Conservation (phyloP, 208 protist species). For the Kentomonas sorsogonicus region DNA sequence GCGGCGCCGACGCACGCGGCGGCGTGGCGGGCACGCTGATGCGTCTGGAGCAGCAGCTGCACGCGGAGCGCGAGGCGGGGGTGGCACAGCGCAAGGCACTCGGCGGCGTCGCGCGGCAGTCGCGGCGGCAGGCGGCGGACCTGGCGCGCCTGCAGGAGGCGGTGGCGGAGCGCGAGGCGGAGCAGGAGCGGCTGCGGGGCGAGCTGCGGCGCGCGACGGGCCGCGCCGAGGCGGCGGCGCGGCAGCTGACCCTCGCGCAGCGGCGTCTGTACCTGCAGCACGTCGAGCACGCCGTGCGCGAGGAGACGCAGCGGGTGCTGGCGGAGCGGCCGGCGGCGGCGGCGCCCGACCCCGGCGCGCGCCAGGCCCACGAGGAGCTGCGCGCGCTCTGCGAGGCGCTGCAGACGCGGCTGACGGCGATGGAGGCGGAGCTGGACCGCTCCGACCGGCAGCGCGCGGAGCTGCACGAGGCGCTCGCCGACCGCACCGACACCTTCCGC, state of each 20-base stretch:
- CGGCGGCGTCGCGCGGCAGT: neutral
- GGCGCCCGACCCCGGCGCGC: too few species aligned
- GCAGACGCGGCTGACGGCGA: slow-evolving; percentile 28
- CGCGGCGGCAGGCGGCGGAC: neutral
- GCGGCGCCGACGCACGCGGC: neutral
- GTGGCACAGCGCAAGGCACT: neutral
- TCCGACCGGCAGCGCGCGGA: slow-evolving; percentile 17
- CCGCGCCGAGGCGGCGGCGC: slow-evolving; percentile 13
- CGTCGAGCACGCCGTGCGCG: slow-evolving; percentile 28
- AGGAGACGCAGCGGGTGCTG: slow-evolving; percentile 33
- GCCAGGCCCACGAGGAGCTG: too few species aligned
- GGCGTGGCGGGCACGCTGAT: neutral
- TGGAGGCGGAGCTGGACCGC: slow-evolving; percentile 41
- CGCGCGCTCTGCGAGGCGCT: slow-evolving; percentile 28
- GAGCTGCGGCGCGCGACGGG: slow-evolving; percentile 14
- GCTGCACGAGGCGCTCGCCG: slow-evolving; percentile 23
- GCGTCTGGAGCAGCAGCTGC: neutral
- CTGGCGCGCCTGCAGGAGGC: neutral
- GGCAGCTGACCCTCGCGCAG: slow-evolving; percentile 23
- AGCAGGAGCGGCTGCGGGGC: neutral
- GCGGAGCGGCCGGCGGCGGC: too few species aligned
- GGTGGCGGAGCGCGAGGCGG: slow-evolving; percentile 1
- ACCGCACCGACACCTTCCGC: slow-evolving; percentile 30
- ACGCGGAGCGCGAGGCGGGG: neutral
- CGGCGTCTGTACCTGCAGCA: slow-evolving; percentile 30